These are phyloP conservation scores for Zygosaccharomyces pseudobailii DNA, from an alignment of 1,139 yeast genomes.

Conservation along the genomic window DNA sequence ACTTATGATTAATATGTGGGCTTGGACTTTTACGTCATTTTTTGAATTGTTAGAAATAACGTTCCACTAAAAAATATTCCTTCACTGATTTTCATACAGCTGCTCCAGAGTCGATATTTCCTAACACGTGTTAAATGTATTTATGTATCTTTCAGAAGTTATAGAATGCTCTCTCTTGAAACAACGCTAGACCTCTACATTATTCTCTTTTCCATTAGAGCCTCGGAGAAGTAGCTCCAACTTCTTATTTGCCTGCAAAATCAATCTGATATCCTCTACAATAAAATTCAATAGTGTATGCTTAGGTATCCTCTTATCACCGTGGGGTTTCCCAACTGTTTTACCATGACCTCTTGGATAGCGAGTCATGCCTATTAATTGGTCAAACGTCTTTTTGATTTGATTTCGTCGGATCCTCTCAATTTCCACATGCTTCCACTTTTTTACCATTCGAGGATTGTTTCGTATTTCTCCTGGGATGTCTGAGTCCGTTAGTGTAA, in stretches of 20 bases:
- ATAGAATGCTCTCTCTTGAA: not conserved
- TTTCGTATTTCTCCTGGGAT: conserved; percentile 21
- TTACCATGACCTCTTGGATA: conserved; percentile 17
- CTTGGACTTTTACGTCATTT: not conserved
- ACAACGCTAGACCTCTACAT: not conserved
- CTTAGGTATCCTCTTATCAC: conserved; percentile 30
- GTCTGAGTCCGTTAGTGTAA: conserved; percentile 22
- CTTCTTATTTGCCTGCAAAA: conserved; percentile 27
- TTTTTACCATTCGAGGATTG: conserved; percentile 23
- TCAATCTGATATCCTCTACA: conserved; percentile 28
- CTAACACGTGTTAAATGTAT: not conserved
- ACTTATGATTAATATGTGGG: conserved; percentile 62
- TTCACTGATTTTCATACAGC: not conserved
- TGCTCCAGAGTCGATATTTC: not conserved
- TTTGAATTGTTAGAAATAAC: not conserved
- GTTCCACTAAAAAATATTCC: not conserved
- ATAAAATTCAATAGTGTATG: conserved; percentile 26
- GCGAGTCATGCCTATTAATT: conserved; percentile 20
- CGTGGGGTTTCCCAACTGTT: conserved; percentile 9
- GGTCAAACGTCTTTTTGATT: conserved; percentile 30
- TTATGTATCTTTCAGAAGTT: not conserved
- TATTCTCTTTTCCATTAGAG: not conserved
- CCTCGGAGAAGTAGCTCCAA: conserved; percentile 16
- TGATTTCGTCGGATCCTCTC: conserved; percentile 32
- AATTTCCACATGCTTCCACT: conserved; percentile 34